Base-by-base conservation (phyloP, 768 basidiomycete genomes). In the Pleurotus tuber-regium region DNA sequence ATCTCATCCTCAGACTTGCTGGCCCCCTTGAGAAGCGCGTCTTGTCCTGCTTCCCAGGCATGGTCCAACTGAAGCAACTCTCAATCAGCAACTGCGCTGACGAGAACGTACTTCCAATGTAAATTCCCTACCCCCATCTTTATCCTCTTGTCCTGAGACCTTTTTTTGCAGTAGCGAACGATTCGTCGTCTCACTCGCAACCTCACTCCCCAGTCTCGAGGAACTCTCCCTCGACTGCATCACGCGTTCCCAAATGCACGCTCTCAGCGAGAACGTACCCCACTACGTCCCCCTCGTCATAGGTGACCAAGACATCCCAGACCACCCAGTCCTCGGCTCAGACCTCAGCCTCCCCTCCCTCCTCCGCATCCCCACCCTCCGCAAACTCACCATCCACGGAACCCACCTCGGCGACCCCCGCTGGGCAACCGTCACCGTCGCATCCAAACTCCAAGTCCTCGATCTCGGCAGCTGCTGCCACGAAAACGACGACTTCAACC, bases 391-490 rank as follows among this genome's bases (percentile, higher is more conserved):
- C 36, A 80, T 89, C 59, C 77, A 76, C 51, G 86, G 87, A 61
- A 87, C 85, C 0, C 87, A 87, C 66, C 75, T 89, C 51, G 86
- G 85, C 12, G 82, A 84, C 63, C 69, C 70, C 42, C 69, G 69
- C 29, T 84, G 83, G 84, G 66, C 72, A n/a, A 68, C 70, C 21
- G 28, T 35, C 46, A 6, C 75, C 30, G 71, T 79, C 52, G 62
- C 64, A 18, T 83, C 81, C 63, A 70, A 71, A 14, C 70, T 86
- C 38, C 68, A 83, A 56, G 68, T 79, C 33, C 75, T 86, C 43
- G 80, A 83, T 59, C 73, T 86, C 43, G 78, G 76, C 24, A 74
- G 72, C 63, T 82, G 79, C 67, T 74, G 70, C 57, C 75, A 79
- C 66, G 80, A 77, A 58, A 70, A 72, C 49, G 76, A 75, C 36